Evolutionary conservation across 352 stramenopile species (phyloP), one percentile per base, ranked within the genome.

Genomic region (Phytopythium boreale): DNA sequence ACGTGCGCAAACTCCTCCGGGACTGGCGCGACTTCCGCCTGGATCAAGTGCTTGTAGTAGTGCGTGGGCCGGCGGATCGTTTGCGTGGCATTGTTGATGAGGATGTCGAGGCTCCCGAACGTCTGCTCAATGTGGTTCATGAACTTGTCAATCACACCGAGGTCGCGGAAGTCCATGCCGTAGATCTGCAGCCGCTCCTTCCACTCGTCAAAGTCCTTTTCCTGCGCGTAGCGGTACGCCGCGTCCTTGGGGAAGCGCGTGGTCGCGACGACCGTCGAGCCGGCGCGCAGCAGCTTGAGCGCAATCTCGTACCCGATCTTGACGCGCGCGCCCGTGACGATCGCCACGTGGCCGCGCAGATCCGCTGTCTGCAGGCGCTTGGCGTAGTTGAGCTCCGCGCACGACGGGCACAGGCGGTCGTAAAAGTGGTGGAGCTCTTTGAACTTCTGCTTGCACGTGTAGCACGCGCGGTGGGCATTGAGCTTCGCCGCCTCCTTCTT

Each of bases 61-160:
- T 88, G 84, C 41, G 86, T 80, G 3, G 94, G 95, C n/a, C 95
- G 80, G 46, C 96, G 82, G 50, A 98, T 94, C 4, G 96, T 98
- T 76, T 99, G 96, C 78, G 93, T 98, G 4, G 96, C 96, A 74
- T 99, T 99, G 76, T 98, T 98, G 64, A 98, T 91, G 39, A 99
- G 70, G 34, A 98, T 93, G 74, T 99, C 95, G 39, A 98, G 74
- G 12, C 87, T 79, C 19, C 76, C 74, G 52, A 89, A 82, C 11
- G 70, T 83, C 26, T 64, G 47, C 26, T 82, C 71, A 8, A 99
- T 71, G 73, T 95, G 93, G 49, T 93, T 77, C 74, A 95, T 96
- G 65, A 98, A 98, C 59, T 81, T 83, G 73, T 99, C 95, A 43
- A 98, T 78, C 37, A 93, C 91, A 5, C 87, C 90, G 11, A 98